Percentiles rank a stretch among this genome's conserved stretches.
Conservation (phyloP, 768 basidiomycete genomes). For the Mrakia hoshinonis region DNA sequence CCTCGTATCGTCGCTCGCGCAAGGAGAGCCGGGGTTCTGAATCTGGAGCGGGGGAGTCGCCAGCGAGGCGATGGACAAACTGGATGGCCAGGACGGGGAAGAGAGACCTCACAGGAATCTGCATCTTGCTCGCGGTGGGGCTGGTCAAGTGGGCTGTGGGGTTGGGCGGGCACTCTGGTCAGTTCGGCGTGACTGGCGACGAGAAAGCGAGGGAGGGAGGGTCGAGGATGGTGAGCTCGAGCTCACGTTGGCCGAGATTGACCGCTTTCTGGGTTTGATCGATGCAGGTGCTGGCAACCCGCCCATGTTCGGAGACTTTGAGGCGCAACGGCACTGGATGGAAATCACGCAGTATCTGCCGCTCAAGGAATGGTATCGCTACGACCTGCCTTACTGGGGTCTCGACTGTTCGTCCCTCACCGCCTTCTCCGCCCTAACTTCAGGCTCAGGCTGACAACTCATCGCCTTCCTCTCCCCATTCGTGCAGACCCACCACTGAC, state of each 20-base stretch:
- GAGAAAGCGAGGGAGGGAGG: background rate
- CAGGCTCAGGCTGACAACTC: too few relatives aligned
- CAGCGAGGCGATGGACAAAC: conserved; percentile 56
- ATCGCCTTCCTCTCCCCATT: background rate
- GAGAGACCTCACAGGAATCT: conserved; percentile 54
- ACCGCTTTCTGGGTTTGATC: background rate
- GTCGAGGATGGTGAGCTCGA: background rate
- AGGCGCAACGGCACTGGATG: conserved; percentile 94
- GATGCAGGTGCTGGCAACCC: conserved; percentile 61
- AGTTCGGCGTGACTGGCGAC: conserved; percentile 34
- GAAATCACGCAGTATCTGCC: conserved; percentile 75
- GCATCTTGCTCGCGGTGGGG: conserved; percentile 49
- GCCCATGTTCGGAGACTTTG: conserved; percentile 85
- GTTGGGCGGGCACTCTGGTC: conserved; percentile 74
- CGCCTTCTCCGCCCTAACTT: too few relatives aligned
- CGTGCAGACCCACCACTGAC: conserved; percentile 67
- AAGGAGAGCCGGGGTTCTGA: background rate
- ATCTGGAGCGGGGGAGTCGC: background rate
- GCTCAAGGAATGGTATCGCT: conserved; percentile 68
- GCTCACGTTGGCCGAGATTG: background rate
- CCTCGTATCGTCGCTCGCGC: background rate
- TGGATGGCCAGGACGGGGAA: conserved; percentile 70
- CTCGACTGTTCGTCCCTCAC: conserved; percentile 53
- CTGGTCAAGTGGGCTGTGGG: conserved; percentile 63
- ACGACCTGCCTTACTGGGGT: conserved; percentile 85